Percentiles rank a stretch among this genome's conserved stretches.
Evolutionary conservation across 2,329 filamentous ascomycete genomes (phyloP).

Genomic region (Pezizomycotina sp.): DNA sequence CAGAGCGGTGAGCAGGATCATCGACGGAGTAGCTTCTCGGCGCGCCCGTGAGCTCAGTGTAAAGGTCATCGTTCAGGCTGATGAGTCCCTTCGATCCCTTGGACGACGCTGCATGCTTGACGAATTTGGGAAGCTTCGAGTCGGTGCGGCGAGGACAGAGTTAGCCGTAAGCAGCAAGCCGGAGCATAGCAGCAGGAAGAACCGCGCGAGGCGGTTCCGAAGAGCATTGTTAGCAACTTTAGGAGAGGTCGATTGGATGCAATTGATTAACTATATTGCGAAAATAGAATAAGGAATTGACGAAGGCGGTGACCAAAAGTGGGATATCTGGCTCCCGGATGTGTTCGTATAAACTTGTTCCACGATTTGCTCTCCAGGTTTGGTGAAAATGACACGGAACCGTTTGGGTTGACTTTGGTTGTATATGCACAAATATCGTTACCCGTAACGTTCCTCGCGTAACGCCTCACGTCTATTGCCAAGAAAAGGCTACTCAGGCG

Average conservation of each 20-base stretch:
- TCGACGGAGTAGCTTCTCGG: constrained; percentile 73
- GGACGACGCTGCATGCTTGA: constrained; percentile 6
- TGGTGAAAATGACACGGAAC: no score
- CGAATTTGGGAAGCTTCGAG: constrained; percentile 21
- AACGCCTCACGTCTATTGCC: no score
- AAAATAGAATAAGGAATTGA: no score
- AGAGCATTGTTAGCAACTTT: not conserved
- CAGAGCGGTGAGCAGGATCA: constrained; percentile 71
- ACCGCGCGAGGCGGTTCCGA: constrained; percentile 17
- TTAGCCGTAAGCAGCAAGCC: constrained; percentile 6
- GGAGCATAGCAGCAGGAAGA: constrained; percentile 16
- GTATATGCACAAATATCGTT: no score
- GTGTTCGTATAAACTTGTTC: no score
- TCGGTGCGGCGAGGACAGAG: constrained; percentile 1
- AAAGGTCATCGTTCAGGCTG: constrained; percentile 59
- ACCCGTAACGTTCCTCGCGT: no score
- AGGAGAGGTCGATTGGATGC: not conserved
- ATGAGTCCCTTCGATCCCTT: constrained; percentile 22
- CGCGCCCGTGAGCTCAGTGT: constrained; percentile 54
- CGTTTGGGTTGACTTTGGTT: no score
- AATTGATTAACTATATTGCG: not conserved
- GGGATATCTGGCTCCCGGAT: no score
- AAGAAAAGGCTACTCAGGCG: no score
- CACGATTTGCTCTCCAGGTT: no score
- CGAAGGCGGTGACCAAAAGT: no score